Evolutionary conservation across 805 yeast genomes (phyloP).

Genomic region (Cyberlindnera americana): DNA sequence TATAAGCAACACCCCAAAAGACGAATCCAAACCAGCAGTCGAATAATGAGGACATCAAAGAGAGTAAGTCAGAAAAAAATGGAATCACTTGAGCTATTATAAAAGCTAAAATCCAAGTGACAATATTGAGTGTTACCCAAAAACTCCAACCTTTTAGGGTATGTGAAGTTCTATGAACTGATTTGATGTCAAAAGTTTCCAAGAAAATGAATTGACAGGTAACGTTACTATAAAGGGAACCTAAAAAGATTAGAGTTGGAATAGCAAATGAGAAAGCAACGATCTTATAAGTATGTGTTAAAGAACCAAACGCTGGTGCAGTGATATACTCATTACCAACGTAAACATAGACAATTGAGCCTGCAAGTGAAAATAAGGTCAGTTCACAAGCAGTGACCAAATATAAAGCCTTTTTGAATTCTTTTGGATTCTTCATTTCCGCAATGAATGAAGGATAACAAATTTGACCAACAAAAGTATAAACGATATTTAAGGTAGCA

Average conservation of each 20-base stretch:
- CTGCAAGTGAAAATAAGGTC: constrained; percentile 48
- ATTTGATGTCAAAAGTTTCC: constrained; percentile 38
- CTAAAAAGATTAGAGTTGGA: constrained; percentile 55
- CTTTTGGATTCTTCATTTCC: constrained; percentile 55
- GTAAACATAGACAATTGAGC: constrained; percentile 55
- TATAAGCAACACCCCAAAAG: constrained; percentile 59
- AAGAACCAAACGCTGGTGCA: constrained; percentile 58
- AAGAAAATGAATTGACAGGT: constrained; percentile 50
- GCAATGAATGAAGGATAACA: constrained; percentile 60
- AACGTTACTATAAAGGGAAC: constrained; percentile 52
- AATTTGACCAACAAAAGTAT: constrained; percentile 63
- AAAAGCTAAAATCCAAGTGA: constrained; percentile 51
- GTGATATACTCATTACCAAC: constrained; percentile 52
- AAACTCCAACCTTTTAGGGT: constrained; percentile 50
- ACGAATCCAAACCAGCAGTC: constrained; percentile 67
- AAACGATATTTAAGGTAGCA: constrained; percentile 56
- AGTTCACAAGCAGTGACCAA: constrained; percentile 50
- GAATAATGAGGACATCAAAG: constrained; percentile 57
- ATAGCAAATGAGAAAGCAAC: constrained; percentile 58
- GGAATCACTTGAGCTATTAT: constrained; percentile 63
- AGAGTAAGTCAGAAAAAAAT: constrained; percentile 54
- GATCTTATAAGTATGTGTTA: constrained; percentile 43
- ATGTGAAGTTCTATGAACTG: constrained; percentile 44
- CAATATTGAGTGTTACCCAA: constrained; percentile 44
- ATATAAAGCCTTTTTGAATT: constrained; percentile 53